Evolutionary conservation across 2,329 filamentous ascomycete species (phyloP).

Genomic region (Stagonosporopsis vannaccii): DNA sequence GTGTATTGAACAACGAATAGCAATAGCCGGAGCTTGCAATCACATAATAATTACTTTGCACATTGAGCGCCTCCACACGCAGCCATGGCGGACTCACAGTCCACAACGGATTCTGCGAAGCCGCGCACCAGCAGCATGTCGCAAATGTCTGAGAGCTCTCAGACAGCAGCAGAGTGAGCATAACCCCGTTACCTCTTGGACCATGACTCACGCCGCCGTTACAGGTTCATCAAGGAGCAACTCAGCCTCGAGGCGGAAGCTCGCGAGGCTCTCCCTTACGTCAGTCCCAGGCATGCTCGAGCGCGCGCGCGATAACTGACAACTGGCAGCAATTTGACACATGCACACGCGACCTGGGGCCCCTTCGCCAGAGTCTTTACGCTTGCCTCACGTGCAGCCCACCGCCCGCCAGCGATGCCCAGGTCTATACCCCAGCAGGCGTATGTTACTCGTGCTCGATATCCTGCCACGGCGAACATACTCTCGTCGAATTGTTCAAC

Average conservation of each 20-base stretch:
- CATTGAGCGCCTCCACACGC: background rate
- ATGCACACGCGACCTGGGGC: slow-evolving; percentile 89
- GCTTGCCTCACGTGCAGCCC: slow-evolving; percentile 95
- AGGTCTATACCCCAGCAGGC: slow-evolving; percentile 75
- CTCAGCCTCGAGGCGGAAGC: slow-evolving; percentile 93
- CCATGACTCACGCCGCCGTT: background rate
- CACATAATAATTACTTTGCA: background rate
- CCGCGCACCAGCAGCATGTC: slow-evolving; percentile 51
- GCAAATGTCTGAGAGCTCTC: slow-evolving; percentile 59
- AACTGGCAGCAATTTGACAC: slow-evolving; percentile 80
- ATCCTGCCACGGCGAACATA: slow-evolving; percentile 94
- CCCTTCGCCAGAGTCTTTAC: slow-evolving; percentile 87
- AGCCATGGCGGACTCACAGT: slow-evolving; percentile 39
- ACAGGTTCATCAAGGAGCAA: slow-evolving; percentile 85
- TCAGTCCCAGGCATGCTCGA: slow-evolving; percentile 55
- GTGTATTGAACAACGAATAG: no score
- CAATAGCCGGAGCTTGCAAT: background rate
- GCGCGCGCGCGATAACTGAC: slow-evolving; percentile 20
- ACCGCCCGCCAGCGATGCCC: slow-evolving; percentile 67
- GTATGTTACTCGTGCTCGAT: slow-evolving; percentile 98
- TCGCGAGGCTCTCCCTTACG: slow-evolving; percentile 91
- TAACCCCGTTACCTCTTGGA: no score
- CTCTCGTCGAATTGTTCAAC: slow-evolving; percentile 91
- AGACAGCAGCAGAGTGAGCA: slow-evolving; percentile 60
- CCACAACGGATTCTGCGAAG: slow-evolving; percentile 32